Base-by-base conservation (phyloP, 495 filamentous ascomycete genomes). In the Neurospora sp. region DNA sequence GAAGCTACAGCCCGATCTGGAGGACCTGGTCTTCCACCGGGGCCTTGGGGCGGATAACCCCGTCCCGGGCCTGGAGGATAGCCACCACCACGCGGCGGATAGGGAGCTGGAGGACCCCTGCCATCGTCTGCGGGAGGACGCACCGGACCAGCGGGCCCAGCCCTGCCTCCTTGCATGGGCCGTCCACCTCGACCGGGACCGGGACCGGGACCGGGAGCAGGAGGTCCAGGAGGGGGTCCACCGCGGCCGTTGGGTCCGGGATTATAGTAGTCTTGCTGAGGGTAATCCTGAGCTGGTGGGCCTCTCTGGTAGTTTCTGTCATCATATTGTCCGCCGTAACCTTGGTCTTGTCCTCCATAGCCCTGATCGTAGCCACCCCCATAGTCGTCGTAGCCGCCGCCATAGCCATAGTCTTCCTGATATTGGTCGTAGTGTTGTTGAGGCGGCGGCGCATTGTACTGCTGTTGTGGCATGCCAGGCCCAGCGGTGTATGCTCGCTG, bases 191-290 rank as follows among this genome's bases (percentile, higher is more conserved):
- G 79, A 72, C 83, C 76, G 69, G 78, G 78, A 70, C 48, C 48
- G 72, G 46, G 74, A 72, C 48, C 48, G 72, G 46, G 74, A 40
- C 35, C 35, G 35, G 35, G 35, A 35, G 20, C 54, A 69, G 39
- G 72, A 40, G 37, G n/a, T 71, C 54, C 73, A 71, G 41, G 54
- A 31, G 72, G 76, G 9, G 71, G 74, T 69, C 72, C 78, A 41
- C 70, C 69, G 16, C 84, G 84, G n/a, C 79, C 78, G 48, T 76
- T 78, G 7, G 79, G 77, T 27, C 81, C 82, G 62, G 82, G 82
- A 27, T 83, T 84, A 70, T 87, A 85, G 70, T 86, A 84, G 73
- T 86, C 85, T 75, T 89, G 83, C 69, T 86, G 87, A 18, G 85
- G 85, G 83, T 88, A 86, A 20, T 78, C 79, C 46, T 80, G 85